Evolutionary conservation across 768 basidiomycete species (phyloP), one percentile per base, ranked within the genome.

Genomic region (Lactarius evosmus): DNA sequence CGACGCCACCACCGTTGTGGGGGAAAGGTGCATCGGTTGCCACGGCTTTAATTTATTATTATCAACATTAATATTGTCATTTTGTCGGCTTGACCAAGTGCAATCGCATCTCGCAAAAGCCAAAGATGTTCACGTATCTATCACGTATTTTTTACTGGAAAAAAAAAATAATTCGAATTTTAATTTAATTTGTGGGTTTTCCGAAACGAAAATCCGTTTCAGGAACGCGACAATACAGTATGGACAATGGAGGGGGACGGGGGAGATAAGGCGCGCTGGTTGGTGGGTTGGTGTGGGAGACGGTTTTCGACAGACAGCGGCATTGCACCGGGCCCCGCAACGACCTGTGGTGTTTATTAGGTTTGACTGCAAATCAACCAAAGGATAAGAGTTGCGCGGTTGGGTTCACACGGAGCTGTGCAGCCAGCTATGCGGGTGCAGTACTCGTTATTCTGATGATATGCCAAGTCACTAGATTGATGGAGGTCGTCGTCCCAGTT

Each of bases 21-120:
- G 55, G 36, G 41, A 4, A 49, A 25, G 14, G 46, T 14, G 27
- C 8, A 36, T 58, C 57, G 44, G 57, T 58, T 58, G 44, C 57
- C 57, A 58, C 57, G 57, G 32, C 44, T 58, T 58, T 33, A 32
- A 19, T 30, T 29, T 58, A 44, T 41, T 49, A 49, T 49, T 22
- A 9, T n/a, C n/a, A n/a, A n/a, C n/a, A n/a, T n/a, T n/a, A n/a
- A n/a, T 44, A 22, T 46, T 30, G 19, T 30, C 6, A 8, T 34
- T 12, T 38, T 19, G 29, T 34, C 3, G 6, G 46, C 32, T 6
- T 49, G 30, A 44, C 36, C 19, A 57, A 27, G 30, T 53, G 50
- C 62, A 52, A 52, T 51, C 50, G 25, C 40, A 44, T 32, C 57
- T 63, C 62, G 46, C 33, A 29, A 57, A 56, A 59, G 62, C 41